Evolutionary conservation across 345 rosid species (phyloP), one percentile per base, ranked within the genome.

Genomic region (Mallotus nudiflorus): DNA sequence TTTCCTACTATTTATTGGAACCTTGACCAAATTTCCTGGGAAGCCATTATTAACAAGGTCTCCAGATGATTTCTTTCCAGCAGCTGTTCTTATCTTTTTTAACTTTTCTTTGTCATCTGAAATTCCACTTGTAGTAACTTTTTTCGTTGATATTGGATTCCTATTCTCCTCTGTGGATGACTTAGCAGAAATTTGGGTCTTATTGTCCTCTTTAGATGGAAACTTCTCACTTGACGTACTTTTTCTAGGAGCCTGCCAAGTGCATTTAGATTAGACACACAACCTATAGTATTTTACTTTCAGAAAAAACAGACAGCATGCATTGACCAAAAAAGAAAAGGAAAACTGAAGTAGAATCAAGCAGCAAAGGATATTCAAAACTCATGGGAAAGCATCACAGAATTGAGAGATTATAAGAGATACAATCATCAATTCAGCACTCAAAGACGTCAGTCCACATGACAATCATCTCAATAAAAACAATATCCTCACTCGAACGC

Each of bases 11-110:
- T 74, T 90, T 48, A 88, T 66, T n/a, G 96, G 76, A 67, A 92
- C 80, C 88, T 85, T 92, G 69, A 92, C 92, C 82, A 92, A 76
- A 78, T 83, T 87, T 59, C 85, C 91, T 15, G 92, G 91, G 29
- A 85, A 76, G 50, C 90, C 96, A 51, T 87, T 84, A 75, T 45
- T 78, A 42, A 62, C 76, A 55, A 62, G 77, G 44, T 87, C 92
- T 71, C 83, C 73, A n/a, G 62, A 73, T 65, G 81, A 77, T 80
- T 84, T 91, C 78, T 80, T 90, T 45, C 81, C 93, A 22, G 59
- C 31, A 1, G 82, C 65, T 63, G 66, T 66, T 76, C 84, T 91
- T 37, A 65, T 82, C 76, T 82, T 85, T 72, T 68, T 79, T 27
- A 78, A 58, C 71, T 77, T 89, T 51, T 82, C 94, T 77, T 82